Base-by-base conservation (phyloP, 257 asterid genomes). In the Scutellaria galericulata region DNA sequence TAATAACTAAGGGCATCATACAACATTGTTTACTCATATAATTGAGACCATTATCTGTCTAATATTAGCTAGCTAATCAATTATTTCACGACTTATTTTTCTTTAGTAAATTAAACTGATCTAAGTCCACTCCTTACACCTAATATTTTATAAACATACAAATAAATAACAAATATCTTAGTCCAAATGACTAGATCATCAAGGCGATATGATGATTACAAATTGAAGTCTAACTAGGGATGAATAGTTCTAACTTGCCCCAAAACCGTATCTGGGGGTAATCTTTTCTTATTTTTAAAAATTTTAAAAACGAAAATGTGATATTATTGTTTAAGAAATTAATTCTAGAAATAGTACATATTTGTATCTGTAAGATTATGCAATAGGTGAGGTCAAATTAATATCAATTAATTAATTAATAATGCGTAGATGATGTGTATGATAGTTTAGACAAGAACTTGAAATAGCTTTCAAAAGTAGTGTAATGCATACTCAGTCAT, bases 81-180 rank as follows among this genome's bases (percentile, higher is more conserved):
- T 54, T 45, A 64, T 71, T 71, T 64, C 57, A 61, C 39, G 48
- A 18, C 7, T 53, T 61, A 14, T 10, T 62, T 24, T 24, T 24
- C 27, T 64, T 37, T 42, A 10, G 62, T 64, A 59, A 73, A 51
- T 58, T 22, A 54, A 15, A 59, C 5, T 13, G 18, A 18, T 18
- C 57, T 35, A 59, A 54, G 73, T 81, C 76, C 20, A 78, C 81
- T 76, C 74, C 6, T 6, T 14, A 57, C 18, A 45, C 46, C 48
- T 51, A 56, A 54, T 53, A 20, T 37, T 35, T 39, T 46, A 22
- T 48, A 42, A 44, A 51, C 46, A 18, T 15, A 8, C 66, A 7
- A 24, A 42, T n/a, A 4, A 27, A 40, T 7, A 15, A 41, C n/a
- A 27, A 45, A 61, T 52, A 60, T 51, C 24, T 59, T 57, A 44